Evolutionary conservation across 129 eudicot genomes (phyloP), one percentile per base, ranked within the genome.

Genomic region (Logfia minima): DNA sequence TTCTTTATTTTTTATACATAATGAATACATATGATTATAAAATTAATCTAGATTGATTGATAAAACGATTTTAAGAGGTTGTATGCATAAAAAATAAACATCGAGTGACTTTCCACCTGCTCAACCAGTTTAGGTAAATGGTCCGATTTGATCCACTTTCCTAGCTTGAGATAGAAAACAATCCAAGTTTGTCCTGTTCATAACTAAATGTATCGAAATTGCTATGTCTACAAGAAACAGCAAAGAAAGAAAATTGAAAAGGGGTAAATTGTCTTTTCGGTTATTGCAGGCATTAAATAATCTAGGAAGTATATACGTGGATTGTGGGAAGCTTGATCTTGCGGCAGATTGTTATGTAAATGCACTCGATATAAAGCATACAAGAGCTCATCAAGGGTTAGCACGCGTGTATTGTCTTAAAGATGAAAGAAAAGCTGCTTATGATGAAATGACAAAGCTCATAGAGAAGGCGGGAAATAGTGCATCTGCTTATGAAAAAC

Each of bases 311-410:
- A 89, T 92, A 58, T 92, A 89, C 21, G 92, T 89, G 76, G 97
- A 92, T 81, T 90, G 94, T 34, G 92, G 87, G 67, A 87, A 92
- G 77, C 86, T 87, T 73, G 97, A 89, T 63, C 87, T 84, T 73
- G 97, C 97, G 5, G 91, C 90, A 28, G 96, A 92, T 76, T 89
- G 96, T 81, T 92, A 92, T 53, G 55, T 84, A 74, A 92, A 84
- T 68, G 97, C 97, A 72, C 85, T 92, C n/a, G 89, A 87, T 66
- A 92, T 92, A 72, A 92, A 89, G 84, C 97, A 92, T 81, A 92
- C 97, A 34, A 84, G 97, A 83, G 97, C 97, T 23, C 97, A 92
- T 87, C 97, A 92, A 75, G 97, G 97, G 24, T 72, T 92, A 69
- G 97, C 97, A 0, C 97, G 97, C 10, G 91, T 92, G 32, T 89